Conservation (phyloP, 2,329 filamentous ascomycete species). For the Colletotrichum trifolii region DNA sequence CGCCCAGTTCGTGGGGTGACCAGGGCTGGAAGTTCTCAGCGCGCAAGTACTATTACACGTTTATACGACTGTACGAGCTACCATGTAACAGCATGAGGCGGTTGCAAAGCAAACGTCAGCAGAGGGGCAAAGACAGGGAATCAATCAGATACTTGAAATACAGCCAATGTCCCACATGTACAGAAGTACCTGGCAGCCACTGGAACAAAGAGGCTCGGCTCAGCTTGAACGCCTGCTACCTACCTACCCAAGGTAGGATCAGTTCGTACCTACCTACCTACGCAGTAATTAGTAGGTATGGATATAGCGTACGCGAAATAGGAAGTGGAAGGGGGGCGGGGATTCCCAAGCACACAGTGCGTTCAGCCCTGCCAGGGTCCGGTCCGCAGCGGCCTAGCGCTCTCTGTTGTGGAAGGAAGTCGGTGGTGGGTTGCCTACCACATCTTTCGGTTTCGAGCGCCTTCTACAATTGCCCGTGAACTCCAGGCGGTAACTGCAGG, state of each 20-base stretch:
- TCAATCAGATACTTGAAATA: slow-evolving; percentile 3
- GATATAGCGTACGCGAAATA: neutral
- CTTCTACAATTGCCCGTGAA: slow-evolving; percentile 37
- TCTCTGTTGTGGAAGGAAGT: neutral
- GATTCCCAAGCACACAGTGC: slow-evolving; percentile 16
- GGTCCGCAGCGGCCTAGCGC: slow-evolving; percentile 24
- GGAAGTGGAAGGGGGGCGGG: slow-evolving; percentile 8
- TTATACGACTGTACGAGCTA: neutral
- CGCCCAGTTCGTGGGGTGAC: slow-evolving; percentile 29
- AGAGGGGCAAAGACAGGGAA: slow-evolving; percentile 28
- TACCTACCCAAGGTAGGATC: neutral
- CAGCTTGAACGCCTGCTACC: slow-evolving; percentile 11
- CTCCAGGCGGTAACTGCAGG: slow-evolving; percentile 31
- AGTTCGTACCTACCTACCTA: too few species aligned
- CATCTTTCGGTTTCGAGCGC: slow-evolving; percentile 37
- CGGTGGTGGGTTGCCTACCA: slow-evolving; percentile 29
- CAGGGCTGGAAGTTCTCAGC: slow-evolving; percentile 12
- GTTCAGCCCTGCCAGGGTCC: slow-evolving; percentile 37
- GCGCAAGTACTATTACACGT: too few species aligned
- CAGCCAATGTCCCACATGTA: slow-evolving; percentile 1
- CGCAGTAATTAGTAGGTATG: too few species aligned
- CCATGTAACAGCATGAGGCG: neutral
- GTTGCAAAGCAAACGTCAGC: slow-evolving; percentile 28
- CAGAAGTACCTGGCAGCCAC: slow-evolving; percentile 26
- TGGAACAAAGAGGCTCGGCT: slow-evolving; percentile 24